These are phyloP conservation scores for Trametes coccinea DNA, from an alignment of 768 basidiomycete genomes.

Conservation along the genomic window DNA sequence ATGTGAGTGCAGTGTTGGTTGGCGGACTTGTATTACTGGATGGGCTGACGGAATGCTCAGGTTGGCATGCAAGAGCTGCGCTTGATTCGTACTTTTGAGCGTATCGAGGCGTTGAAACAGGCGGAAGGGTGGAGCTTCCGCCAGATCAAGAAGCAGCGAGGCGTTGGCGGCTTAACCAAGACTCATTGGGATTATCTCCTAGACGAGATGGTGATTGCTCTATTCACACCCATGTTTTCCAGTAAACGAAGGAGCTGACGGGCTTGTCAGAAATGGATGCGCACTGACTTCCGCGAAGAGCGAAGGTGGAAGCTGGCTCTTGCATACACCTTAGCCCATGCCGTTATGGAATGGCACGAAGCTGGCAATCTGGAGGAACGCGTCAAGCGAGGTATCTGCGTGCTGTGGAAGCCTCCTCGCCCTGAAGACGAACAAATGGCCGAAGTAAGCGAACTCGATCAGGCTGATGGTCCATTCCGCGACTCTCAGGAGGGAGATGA, in stretches of 20 bases:
- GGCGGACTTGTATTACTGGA: neutral
- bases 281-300: slow-evolving; percentile 93
- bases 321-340: slow-evolving; percentile 79
- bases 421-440: slow-evolving; percentile 36
- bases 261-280: slow-evolving; percentile 85
- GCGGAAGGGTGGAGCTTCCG: slow-evolving; percentile 86
- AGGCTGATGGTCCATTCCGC: slow-evolving; percentile 32
- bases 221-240: slow-evolving; percentile 5
- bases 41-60: slow-evolving; percentile 37
- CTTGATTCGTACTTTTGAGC: slow-evolving; percentile 76
- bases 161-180: slow-evolving; percentile 71
- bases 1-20: slow-evolving; percentile 48
- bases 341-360: slow-evolving; percentile 87
- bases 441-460: slow-evolving; percentile 31
- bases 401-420: slow-evolving; percentile 60
- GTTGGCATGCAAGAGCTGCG: slow-evolving; percentile 79
- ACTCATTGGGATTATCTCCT: slow-evolving; percentile 95
- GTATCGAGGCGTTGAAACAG: slow-evolving; percentile 81
- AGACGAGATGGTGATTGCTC: slow-evolving; percentile 82
- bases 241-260: neutral
- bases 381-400: slow-evolving; percentile 62
- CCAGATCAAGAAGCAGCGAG: slow-evolving; percentile 93
- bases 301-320: slow-evolving; percentile 86
- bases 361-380: slow-evolving; percentile 67
- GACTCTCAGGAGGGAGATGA: slow-evolving; percentile 23